Evolutionary conservation across 257 asterid genomes (phyloP).

Genomic region (Salvia hispanica): DNA sequence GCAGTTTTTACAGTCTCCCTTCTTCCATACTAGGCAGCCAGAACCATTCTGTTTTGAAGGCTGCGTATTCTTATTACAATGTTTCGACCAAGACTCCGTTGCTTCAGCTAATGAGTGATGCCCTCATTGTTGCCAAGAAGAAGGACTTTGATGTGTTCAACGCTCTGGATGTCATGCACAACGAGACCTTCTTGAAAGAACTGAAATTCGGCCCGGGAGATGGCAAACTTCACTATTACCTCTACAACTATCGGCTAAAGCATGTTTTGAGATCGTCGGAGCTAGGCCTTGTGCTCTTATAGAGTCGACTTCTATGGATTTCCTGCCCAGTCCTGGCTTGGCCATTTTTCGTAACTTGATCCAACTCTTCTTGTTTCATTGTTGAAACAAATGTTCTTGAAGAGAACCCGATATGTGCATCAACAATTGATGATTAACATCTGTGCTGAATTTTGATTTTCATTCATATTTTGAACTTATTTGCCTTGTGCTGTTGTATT

Average conservation of each 20-base stretch:
- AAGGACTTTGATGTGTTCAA: slow-evolving; percentile 75
- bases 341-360: slow-evolving; percentile 32
- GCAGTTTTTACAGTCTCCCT: slow-evolving; percentile 81
- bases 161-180: slow-evolving; percentile 82
- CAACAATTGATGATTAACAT: slow-evolving; percentile 12
- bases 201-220: slow-evolving; percentile 88
- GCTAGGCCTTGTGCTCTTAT: slow-evolving; percentile 75
- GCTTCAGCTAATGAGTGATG: slow-evolving; percentile 82
- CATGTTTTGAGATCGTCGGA: slow-evolving; percentile 62
- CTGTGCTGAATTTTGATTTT: slow-evolving; percentile 1
- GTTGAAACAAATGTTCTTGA: slow-evolving; percentile 21
- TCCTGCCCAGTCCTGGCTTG: neutral
- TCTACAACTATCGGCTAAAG: slow-evolving; percentile 65
- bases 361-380: slow-evolving; percentile 18
- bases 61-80: slow-evolving; percentile 70
- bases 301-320: slow-evolving; percentile 28
- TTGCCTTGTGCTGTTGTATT: neutral
- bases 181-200: slow-evolving; percentile 73
- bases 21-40: slow-evolving; percentile 76
- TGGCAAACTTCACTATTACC: slow-evolving; percentile 75
- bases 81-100: slow-evolving; percentile 67
- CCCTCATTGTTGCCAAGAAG: slow-evolving; percentile 73
- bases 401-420: slow-evolving; percentile 1
- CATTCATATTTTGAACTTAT: slow-evolving; percentile 8
- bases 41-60: slow-evolving; percentile 60